Evolutionary conservation across 371 early-diverging fungal species (phyloP).

Genomic region (Rhizopus stolonifer): DNA sequence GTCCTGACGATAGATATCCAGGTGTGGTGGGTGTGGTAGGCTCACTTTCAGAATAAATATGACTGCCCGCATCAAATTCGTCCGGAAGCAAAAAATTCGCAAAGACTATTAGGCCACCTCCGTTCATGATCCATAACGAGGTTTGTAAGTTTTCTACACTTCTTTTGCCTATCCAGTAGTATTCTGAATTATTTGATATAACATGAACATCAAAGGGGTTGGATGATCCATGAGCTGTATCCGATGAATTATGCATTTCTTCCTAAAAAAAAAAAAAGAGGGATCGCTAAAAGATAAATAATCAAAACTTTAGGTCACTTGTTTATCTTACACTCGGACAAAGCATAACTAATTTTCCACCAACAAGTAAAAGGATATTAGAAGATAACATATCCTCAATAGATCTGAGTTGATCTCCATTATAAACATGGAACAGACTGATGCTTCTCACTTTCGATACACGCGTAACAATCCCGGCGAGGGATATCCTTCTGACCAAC

Average conservation of each 20-base stretch:
- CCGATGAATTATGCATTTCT: constrained; percentile 26
- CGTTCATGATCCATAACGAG: constrained; percentile 78
- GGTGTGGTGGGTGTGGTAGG: constrained; percentile 43
- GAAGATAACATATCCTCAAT: constrained; percentile 37
- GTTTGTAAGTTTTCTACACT: constrained; percentile 56
- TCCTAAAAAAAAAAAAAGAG: constrained; percentile 14
- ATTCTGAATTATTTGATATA: constrained; percentile 68
- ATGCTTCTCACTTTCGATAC: constrained; percentile 57
- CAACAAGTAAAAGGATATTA: constrained; percentile 49
- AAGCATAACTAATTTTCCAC: constrained; percentile 50
- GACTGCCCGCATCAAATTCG: constrained; percentile 29
- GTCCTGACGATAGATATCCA: constrained; percentile 22
- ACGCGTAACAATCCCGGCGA: constrained; percentile 64
- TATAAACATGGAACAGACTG: constrained; percentile 44
- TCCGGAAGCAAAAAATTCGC: constrained; percentile 43
- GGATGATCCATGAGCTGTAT: not conserved
- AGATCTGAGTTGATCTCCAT: constrained; percentile 40
- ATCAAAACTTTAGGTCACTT: not conserved
- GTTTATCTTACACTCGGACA: constrained; percentile 34
- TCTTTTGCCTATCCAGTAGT: constrained; percentile 69
- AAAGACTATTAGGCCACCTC: constrained; percentile 66
- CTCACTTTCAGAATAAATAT: constrained; percentile 33
- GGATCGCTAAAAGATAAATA: not conserved
- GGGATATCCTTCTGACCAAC: constrained; percentile 62
- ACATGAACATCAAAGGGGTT: constrained; percentile 56